Evolutionary conservation across 805 yeast genomes (phyloP).

Genomic region (Lipomyces sp.): DNA sequence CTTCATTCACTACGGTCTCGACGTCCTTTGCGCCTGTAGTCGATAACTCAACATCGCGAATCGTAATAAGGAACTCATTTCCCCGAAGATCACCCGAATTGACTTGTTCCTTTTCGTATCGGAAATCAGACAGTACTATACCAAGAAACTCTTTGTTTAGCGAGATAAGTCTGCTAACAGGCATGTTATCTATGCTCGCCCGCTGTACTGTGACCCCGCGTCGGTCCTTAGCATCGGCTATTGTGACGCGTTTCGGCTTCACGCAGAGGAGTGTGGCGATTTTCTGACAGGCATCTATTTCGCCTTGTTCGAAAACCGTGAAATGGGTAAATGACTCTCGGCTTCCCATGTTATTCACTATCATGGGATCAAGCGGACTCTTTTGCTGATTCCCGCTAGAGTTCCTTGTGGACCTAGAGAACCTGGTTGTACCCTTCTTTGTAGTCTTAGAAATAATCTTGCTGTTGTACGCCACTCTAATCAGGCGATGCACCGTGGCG

Average conservation of each 20-base stretch:
- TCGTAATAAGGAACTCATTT: constrained; percentile 83
- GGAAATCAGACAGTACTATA: constrained; percentile 77
- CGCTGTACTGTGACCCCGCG: constrained; percentile 94
- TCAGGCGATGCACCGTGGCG: constrained; percentile 74
- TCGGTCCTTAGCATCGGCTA: constrained; percentile 96
- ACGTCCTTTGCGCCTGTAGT: constrained; percentile 48
- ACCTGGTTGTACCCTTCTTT: constrained; percentile 63
- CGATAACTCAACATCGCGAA: constrained; percentile 62
- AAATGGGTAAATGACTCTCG: constrained; percentile 72
- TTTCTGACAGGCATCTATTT: constrained; percentile 87
- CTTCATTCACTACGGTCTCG: constrained; percentile 54
- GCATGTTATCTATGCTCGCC: constrained; percentile 67
- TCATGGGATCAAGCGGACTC: constrained; percentile 17
- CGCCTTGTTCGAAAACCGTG: constrained; percentile 87
- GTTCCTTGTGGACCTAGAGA: constrained; percentile 47
- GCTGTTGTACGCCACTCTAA: constrained; percentile 74
- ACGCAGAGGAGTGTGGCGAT: constrained; percentile 73
- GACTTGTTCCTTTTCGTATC: constrained; percentile 64
- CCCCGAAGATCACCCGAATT: constrained; percentile 85
- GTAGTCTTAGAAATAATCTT: constrained; percentile 82
- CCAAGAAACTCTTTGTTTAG: constrained; percentile 78
- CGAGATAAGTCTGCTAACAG: constrained; percentile 73
- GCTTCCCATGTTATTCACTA: constrained; percentile 55
- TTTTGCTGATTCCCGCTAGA: background rate
- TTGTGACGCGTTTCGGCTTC: constrained; percentile 71